Evolutionary conservation across 2,329 filamentous ascomycete species (phyloP), one percentile per base, ranked within the genome.

Genomic region (Cryphonectria nitschkei): DNA sequence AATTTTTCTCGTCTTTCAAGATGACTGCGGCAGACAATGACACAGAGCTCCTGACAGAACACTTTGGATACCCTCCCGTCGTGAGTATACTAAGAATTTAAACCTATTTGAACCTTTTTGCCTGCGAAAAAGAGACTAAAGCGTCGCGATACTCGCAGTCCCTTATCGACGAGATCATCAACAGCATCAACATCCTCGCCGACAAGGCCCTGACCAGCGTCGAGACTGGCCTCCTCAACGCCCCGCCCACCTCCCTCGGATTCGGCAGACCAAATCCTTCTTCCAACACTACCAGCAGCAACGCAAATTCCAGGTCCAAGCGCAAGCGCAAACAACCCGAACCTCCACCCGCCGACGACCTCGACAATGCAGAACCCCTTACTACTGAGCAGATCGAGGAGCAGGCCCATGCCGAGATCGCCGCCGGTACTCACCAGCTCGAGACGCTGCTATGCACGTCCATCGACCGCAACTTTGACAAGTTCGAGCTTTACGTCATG

Each of bases 121-220:
- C 29, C 13, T n/a, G 19, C 16, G 7, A n/a, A 58, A 4, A 58
- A 32, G 58, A 61, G 14, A 34, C 58, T 61, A 37, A 34, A 26
- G 11, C 26, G 3, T 14, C 63, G 58, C n/a, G 26, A 41, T 39
- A 43, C 13, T 4, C 60, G 37, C 77, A 97, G 95, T 93, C 93
- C 73, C 89, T 99, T 58, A 92, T 99, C 78, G 96, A 99, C 88
- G 95, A 98, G 82, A 95, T 98, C 76, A 97, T 98, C 84, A 98
- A 98, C 85, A 93, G 92, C 69, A 90, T 98, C 81, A 99, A 98
- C 84, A 93, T 95, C 77, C 89, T 98, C 77, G 92, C 96, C 77
- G 96, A 97, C 82, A 92, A 92, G 80, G 95, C 94, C 68, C 90
- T 97, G 77, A 93, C 93, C 77, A 93, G 92, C 72, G 90, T 98